phyloP scores from a whole-genome alignment of 768 basidiomycete genomes.

The Xerocomellus intermedius region DNA sequence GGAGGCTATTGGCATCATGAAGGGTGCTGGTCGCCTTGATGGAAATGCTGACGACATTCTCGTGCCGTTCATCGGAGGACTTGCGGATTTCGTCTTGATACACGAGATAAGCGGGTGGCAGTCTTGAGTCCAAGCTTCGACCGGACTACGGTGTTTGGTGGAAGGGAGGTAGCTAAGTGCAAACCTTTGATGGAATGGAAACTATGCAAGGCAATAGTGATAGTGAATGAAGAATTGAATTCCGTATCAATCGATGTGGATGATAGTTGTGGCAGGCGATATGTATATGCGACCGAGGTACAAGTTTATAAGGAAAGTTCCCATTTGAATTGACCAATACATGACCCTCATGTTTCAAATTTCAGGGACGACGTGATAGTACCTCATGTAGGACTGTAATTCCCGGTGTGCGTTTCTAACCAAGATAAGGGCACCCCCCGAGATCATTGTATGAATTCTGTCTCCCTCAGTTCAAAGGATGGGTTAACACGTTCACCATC shows the following conservation, averaged over 20 bases:
- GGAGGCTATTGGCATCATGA: conserved; percentile 43
- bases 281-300: neutral
- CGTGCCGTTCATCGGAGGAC: conserved; percentile 39
- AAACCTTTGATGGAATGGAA: conserved; percentile 16
- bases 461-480: neutral
- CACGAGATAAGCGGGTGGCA: conserved; percentile 46
- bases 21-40: conserved; percentile 1
- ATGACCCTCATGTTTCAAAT: conserved; percentile 8
- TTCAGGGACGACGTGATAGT: conserved; percentile 10
- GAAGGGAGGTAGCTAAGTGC: conserved; percentile 16
- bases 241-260: neutral
- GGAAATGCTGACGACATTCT: conserved; percentile 22
- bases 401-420: neutral
- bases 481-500: neutral
- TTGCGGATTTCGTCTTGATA: conserved; percentile 59
- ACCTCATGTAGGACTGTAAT: neutral
- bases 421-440: conserved; percentile 8
- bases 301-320: neutral
- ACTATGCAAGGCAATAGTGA: neutral
- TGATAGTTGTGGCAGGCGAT: neutral
- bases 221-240: neutral
- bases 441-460: neutral
- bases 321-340: neutral
- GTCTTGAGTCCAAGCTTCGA: conserved; percentile 43
- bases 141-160: conserved; percentile 18